Evolutionary conservation across 2,329 filamentous ascomycete genomes (phyloP).

Genomic region (Colletotrichum tanaceti): DNA sequence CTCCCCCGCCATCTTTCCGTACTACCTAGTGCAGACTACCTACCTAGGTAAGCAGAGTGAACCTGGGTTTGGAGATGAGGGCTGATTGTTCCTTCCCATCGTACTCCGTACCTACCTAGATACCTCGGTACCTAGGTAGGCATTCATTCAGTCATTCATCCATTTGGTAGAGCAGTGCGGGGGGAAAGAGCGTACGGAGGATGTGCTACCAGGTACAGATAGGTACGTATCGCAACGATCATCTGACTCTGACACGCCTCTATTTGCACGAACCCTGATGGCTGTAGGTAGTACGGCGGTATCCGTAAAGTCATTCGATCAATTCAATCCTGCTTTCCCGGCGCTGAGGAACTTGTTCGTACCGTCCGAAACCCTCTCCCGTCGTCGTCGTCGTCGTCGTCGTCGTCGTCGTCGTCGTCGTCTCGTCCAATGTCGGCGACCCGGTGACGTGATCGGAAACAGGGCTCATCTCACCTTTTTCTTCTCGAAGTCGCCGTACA

Average conservation of each 20-base stretch:
- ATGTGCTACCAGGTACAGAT: too few species aligned
- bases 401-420: too few species aligned
- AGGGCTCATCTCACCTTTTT: slow-evolving; percentile 10
- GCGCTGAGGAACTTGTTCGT: slow-evolving; percentile 20
- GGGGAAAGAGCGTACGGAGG: too few species aligned
- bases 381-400: too few species aligned
- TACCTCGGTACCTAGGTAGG: too few species aligned
- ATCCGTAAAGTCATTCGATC: slow-evolving; percentile 4
- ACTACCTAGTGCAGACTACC: background rate
- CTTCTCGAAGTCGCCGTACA: slow-evolving; percentile 12
- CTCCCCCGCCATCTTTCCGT: slow-evolving; percentile 1
- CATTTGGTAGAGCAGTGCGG: too few species aligned
- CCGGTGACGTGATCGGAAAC: slow-evolving; percentile 28
- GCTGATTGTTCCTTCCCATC: background rate
- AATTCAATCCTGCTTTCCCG: background rate
- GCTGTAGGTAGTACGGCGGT: too few species aligned
- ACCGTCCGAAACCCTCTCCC: background rate
- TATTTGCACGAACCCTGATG: slow-evolving; percentile 1
- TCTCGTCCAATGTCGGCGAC: slow-evolving; percentile 10
- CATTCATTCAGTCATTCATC: too few species aligned
- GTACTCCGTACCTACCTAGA: too few species aligned
- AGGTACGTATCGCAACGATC: too few species aligned
- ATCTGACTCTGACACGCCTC: slow-evolving; percentile 20
- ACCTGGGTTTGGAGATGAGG: slow-evolving; percentile 12
- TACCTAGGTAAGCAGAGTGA: background rate